These are phyloP conservation scores for Blastocystis sp. DNA, from an alignment of 352 stramenopile genomes.

Conservation along the genomic window DNA sequence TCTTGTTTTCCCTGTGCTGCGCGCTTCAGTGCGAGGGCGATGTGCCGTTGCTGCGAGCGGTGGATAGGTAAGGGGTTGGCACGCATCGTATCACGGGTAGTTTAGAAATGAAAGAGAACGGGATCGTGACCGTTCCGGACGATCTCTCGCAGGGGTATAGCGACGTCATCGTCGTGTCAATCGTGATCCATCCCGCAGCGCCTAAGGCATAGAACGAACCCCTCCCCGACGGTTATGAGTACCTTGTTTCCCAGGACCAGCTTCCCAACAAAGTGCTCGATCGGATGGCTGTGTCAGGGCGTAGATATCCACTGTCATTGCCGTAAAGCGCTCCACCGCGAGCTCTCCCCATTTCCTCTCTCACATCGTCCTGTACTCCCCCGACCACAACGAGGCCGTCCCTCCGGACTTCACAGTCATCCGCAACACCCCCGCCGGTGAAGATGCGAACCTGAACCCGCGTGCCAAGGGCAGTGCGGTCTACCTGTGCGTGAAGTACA, in stretches of 20 bases:
- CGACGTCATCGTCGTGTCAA: neutral
- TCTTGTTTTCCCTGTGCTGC: constrained; percentile 22
- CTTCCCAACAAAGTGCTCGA: neutral
- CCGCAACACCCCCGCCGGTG: neutral
- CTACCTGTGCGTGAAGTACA: constrained; percentile 29
- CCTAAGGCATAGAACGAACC: constrained; percentile 9
- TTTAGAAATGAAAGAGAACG: neutral
- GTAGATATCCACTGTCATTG: constrained; percentile 1
- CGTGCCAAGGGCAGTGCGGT: neutral
- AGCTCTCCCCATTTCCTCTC: neutral
- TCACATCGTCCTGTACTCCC: neutral
- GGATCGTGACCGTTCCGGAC: neutral
- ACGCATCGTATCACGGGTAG: neutral
- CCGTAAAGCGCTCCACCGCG: neutral
- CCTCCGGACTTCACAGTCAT: constrained; percentile 20
- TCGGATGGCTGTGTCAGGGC: neutral
- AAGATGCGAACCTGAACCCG: constrained; percentile 13
- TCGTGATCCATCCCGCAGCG: neutral
- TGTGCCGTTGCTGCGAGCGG: neutral
- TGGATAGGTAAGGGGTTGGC: neutral
- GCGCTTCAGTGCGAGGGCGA: neutral
- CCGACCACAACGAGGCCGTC: neutral
- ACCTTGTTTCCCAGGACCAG: neutral
- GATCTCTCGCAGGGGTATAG: neutral
- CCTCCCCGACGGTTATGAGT: neutral